A percentile compares a stretch with the other conserved stretches of the same genome.
phyloP scores from a whole-genome alignment of 2,329 filamentous ascomycete genomes.

The Pseudopyricularia cyperi region DNA sequence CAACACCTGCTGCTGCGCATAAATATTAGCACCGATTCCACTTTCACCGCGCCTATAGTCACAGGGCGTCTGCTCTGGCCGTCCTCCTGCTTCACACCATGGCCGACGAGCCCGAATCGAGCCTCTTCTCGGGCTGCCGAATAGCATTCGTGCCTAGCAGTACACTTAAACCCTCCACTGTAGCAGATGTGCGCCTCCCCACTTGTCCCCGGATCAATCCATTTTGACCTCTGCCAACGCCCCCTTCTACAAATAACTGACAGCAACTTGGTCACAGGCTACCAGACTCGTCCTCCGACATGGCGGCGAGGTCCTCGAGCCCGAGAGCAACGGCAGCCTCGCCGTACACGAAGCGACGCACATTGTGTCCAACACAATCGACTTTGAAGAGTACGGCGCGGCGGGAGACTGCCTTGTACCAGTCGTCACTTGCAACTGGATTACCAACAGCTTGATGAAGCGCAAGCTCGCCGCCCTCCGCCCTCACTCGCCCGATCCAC shows the following conservation, averaged over 20 bases:
- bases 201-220: not conserved
- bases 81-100: not conserved
- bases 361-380: conserved; percentile 59
- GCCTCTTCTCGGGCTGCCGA: conserved; percentile 15
- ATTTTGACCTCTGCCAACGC: not conserved
- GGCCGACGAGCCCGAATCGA: not conserved
- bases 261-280: conserved; percentile 17
- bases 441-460: conserved; percentile 55
- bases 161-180: conserved; percentile 23
- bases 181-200: conserved; percentile 22
- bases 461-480: conserved; percentile 64
- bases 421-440: conserved; percentile 74
- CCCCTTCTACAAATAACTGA: not conserved
- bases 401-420: conserved; percentile 68
- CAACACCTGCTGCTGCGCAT: too few relatives aligned
- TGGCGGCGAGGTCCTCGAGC: conserved; percentile 35
- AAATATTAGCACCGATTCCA: too few relatives aligned
- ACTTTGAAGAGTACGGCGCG: conserved; percentile 77
- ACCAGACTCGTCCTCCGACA: conserved; percentile 29
- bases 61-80: not conserved
- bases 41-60: not conserved
- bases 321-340: conserved; percentile 33
- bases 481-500: conserved; percentile 80
- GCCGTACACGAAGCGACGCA: conserved; percentile 37
- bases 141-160: conserved; percentile 32